These are phyloP conservation scores for Abelmoschus esculentus DNA, from an alignment of 345 rosid species.

Conservation along the genomic window DNA sequence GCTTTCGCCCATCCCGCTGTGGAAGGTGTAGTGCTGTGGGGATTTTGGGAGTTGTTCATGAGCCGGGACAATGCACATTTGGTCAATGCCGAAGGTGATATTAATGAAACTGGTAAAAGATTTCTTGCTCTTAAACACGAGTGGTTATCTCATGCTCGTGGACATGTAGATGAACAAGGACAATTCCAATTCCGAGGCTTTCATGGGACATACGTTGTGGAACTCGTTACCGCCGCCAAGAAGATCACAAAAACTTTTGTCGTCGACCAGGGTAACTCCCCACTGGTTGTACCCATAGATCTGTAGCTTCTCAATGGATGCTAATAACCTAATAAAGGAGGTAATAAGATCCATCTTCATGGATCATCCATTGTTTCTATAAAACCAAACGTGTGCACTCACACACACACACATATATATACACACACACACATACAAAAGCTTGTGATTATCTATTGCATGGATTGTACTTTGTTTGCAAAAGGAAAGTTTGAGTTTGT, in stretches of 20 bases:
- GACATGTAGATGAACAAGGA: constrained; percentile 46
- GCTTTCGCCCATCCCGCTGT: constrained; percentile 88
- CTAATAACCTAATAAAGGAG: constrained; percentile 3
- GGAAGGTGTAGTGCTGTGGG: constrained; percentile 97
- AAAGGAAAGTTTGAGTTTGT: not conserved
- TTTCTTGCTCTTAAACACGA: constrained; percentile 61
- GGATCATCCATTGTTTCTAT: not conserved
- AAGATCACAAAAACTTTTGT: constrained; percentile 41
- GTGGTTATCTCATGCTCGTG: constrained; percentile 56
- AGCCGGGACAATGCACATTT: constrained; percentile 64
- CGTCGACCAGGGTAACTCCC: constrained; percentile 54
- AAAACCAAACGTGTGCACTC: not conserved
- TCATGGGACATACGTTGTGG: constrained; percentile 60
- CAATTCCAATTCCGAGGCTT: constrained; percentile 66
- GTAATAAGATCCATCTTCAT: not conserved
- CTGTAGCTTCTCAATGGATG: constrained; percentile 17
- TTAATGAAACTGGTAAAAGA: constrained; percentile 75
- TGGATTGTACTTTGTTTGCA: not conserved
- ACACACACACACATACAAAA: not conserved
- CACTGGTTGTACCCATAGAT: constrained; percentile 45
- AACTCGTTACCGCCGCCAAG: constrained; percentile 31
- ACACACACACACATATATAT: too few species aligned
- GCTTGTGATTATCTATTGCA: constrained; percentile 4
- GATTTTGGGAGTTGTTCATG: constrained; percentile 96
- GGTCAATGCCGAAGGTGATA: constrained; percentile 87